Base-by-base conservation (phyloP, 805 yeast species). In the Jamesozyma piceae region DNA sequence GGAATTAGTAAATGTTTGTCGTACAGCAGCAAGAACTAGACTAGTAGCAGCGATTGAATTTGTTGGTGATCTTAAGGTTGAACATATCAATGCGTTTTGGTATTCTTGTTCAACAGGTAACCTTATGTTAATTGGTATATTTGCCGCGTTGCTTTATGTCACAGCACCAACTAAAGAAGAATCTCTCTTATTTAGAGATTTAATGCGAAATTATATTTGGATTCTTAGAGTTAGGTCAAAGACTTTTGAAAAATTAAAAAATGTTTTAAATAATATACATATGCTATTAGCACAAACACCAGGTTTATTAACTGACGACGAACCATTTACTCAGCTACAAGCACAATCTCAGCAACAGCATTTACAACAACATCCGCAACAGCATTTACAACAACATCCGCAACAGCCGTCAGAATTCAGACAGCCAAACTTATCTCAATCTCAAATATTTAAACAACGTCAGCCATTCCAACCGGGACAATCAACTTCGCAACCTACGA, bases 51-150 rank as follows among this genome's bases (percentile, higher is more conserved):
- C 95, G 0, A 75, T 84, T 46, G 92, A 83, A 42, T 83, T 86
- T 60, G 79, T 85, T 9, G 67, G 80, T 39, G 81, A 78, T 46
- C 69, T 89, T 58, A 80, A 79, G 51, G 80, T 82, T 9, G 95
- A 87, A 51, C 95, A 87, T 55, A 71, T 86, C 38, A 89, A 80
- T 57, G 77, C 95, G 10, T 88, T 87, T 60, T 89, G 96, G 96
- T 92, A 85, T 62, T 76, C 88, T 1, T 77, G 88, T 1, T 75
- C 95, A 0, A 72, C 92, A 0, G 72, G 82, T 13, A 86, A 85
- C 54, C 77, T 89, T 49, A 78, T 95, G 5, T 63, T 85, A 30
- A 85, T 88, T 32, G 96, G 95, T 2, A 77, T 90, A 0, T 89
- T 89, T 69, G 95, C 95, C 0, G 80, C 94, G 0, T 67, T 89